A percentile compares a stretch with the other conserved stretches of the same genome.
These are phyloP conservation scores for Suillus tomentosus DNA, from an alignment of 768 basidiomycete genomes.

Conservation along the genomic window DNA sequence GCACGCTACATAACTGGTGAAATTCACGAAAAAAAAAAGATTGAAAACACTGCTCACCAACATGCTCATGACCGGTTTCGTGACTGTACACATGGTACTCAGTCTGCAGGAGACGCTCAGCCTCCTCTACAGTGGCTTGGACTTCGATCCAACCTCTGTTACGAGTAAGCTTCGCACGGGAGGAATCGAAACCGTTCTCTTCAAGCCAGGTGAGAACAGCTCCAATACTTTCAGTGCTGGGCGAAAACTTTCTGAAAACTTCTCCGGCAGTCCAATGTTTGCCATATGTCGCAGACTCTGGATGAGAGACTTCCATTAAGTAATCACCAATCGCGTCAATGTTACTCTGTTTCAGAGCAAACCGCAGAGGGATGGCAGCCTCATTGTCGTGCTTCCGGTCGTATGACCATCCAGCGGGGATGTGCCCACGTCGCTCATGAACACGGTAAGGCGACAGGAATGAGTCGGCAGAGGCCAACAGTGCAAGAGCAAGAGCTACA, in stretches of 20 bases:
- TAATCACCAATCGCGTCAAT: constrained; percentile 46
- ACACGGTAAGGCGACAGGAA: constrained; percentile 42
- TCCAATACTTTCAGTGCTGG: constrained; percentile 42
- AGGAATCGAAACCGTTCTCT: constrained; percentile 40
- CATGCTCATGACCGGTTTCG: constrained; percentile 37
- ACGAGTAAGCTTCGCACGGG: constrained; percentile 39
- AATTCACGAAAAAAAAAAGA: not conserved
- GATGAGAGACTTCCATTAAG: constrained; percentile 51
- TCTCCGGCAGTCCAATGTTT: constrained; percentile 48
- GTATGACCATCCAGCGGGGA: constrained; percentile 41
- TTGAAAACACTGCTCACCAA: constrained; percentile 32
- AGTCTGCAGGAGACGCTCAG: constrained; percentile 43
- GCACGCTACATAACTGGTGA: constrained; percentile 28
- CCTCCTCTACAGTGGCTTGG: constrained; percentile 41
- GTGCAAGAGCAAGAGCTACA: constrained; percentile 4
- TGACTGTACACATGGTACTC: constrained; percentile 47
- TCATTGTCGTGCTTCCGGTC: constrained; percentile 36
- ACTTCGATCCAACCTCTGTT: constrained; percentile 44
- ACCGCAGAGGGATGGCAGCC: constrained; percentile 46
- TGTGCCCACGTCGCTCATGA: constrained; percentile 37
- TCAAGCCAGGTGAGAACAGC: constrained; percentile 47
- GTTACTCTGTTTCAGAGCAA: constrained; percentile 51
- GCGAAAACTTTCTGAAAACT: constrained; percentile 48
- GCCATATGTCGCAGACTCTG: constrained; percentile 51
- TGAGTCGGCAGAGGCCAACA: constrained; percentile 1